phyloP scores from a whole-genome alignment of 306 rosid genomes.

The Acacia melanoxylon region DNA sequence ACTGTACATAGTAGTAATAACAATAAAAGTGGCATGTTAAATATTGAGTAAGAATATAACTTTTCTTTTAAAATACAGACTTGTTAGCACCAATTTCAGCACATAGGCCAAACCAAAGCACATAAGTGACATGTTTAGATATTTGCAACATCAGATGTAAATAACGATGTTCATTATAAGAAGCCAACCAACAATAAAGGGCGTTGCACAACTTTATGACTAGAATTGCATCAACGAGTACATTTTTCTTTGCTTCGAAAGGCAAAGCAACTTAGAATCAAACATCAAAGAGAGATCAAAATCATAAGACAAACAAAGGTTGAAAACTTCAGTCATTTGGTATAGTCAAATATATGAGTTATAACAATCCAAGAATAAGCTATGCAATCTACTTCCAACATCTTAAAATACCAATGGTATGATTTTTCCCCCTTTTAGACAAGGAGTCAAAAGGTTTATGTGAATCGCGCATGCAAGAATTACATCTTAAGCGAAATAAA shows the following conservation, averaged over 20 bases:
- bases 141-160: background rate
- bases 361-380: background rate
- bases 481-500: background rate
- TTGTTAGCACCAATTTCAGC: background rate
- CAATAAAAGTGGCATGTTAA: background rate
- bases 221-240: background rate
- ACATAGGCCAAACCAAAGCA: no score
- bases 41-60: background rate
- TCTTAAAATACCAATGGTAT: background rate
- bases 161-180: background rate
- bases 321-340: background rate
- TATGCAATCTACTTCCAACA: background rate
- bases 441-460: background rate
- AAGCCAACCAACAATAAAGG: background rate
- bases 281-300: background rate
- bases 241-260: background rate
- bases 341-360: background rate
- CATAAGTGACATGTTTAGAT: background rate
- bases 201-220: background rate
- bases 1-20: slow-evolving; percentile 43
- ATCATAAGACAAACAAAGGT: background rate
- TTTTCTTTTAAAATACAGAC: background rate
- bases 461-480: background rate
- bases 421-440: background rate
- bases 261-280: background rate